Evolutionary conservation across 78 protist genomes (phyloP).

Genomic region (Dictyostelium intermedium): DNA sequence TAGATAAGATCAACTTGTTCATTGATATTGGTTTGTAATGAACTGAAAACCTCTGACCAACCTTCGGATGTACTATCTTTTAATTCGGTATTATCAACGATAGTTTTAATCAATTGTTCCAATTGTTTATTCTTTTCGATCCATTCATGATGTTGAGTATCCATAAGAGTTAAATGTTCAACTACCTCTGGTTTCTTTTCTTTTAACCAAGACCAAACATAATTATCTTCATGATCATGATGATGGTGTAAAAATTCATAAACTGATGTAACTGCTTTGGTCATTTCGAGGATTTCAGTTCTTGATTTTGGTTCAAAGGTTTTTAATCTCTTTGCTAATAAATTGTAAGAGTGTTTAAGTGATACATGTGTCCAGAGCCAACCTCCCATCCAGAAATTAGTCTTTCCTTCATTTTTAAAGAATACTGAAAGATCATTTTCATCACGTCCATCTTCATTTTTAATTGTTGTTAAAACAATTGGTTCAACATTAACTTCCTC

Average conservation of each 20-base stretch:
- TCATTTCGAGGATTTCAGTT: neutral
- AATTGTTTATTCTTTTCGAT: neutral
- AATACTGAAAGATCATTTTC: constrained; percentile 7
- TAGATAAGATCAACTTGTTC: neutral
- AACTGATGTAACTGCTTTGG: neutral
- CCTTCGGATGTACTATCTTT: neutral
- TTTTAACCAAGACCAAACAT: constrained; percentile 22
- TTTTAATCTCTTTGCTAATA: neutral
- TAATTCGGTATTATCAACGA: neutral
- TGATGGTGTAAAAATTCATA: neutral
- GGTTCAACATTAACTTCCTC: constrained; percentile 7
- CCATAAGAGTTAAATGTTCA: neutral
- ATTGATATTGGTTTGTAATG: neutral
- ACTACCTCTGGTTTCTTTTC: neutral
- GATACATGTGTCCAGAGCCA: neutral
- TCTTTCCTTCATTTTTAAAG: constrained; percentile 2
- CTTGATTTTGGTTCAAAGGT: constrained; percentile 13
- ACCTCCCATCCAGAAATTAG: constrained; percentile 44
- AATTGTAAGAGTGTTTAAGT: neutral
- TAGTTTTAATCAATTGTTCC: neutral
- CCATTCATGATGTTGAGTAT: constrained; percentile 32
- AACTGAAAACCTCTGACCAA: neutral
- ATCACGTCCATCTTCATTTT: neutral
- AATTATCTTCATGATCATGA: constrained; percentile 38
- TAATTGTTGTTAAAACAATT: neutral